Evolutionary conservation across 179 eudicot species (phyloP).

Genomic region (Carnegiea gigantea): DNA sequence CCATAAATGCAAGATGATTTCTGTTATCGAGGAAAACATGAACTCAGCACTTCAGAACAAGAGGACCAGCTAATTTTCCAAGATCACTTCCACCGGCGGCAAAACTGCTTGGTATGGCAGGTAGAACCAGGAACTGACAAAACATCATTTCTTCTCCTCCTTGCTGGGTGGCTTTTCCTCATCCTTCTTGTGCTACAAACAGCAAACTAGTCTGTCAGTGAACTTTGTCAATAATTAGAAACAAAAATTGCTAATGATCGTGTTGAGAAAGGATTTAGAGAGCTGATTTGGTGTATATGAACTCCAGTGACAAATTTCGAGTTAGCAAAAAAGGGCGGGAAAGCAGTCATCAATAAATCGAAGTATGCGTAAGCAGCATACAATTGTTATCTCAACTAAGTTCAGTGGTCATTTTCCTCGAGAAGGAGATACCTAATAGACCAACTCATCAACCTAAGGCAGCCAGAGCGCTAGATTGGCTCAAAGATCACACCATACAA

Average conservation of each 20-base stretch:
- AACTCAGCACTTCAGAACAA: neutral
- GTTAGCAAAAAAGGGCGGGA: too few relatives aligned
- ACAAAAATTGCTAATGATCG: neutral
- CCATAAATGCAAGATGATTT: neutral
- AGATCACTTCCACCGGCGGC: neutral
- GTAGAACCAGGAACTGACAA: neutral
- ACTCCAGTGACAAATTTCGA: neutral
- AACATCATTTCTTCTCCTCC: constrained; percentile 60
- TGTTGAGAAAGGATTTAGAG: neutral
- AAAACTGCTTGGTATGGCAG: neutral
- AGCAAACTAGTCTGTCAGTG: neutral
- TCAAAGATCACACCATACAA: too few relatives aligned
- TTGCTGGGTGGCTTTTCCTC: constrained; percentile 67
- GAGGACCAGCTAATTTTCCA: neutral
- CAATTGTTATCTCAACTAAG: neutral
- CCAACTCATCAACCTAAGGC: too few relatives aligned
- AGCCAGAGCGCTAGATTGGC: too few relatives aligned
- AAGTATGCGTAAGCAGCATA: neutral
- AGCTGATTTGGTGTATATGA: neutral
- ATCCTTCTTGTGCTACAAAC: constrained; percentile 55
- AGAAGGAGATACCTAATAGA: neutral
- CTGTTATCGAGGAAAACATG: neutral
- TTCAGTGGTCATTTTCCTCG: neutral
- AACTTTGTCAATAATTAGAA: neutral
- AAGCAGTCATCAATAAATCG: too few relatives aligned